phyloP scores from a whole-genome alignment of 148 eudicot genomes.

The Rhododendron molle region DNA sequence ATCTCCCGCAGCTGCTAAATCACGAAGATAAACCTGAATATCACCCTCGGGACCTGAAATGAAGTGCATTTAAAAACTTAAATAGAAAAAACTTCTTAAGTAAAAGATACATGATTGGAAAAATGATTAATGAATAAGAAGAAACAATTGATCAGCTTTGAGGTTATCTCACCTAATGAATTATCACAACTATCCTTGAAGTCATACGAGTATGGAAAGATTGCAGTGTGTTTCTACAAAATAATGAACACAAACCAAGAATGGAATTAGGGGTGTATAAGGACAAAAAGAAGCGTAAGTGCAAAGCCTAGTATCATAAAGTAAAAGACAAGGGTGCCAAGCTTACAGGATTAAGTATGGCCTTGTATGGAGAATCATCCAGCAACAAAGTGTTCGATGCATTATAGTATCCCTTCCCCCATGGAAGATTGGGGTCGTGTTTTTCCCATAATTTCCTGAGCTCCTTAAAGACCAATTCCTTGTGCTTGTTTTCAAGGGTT shows the following conservation, averaged over 20 bases:
- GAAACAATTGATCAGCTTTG: background rate
- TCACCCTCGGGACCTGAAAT: conserved; percentile 74
- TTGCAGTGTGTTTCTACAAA: conserved; percentile 62
- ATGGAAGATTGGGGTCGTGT: conserved; percentile 42
- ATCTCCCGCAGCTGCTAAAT: conserved; percentile 49
- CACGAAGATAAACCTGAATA: conserved; percentile 66
- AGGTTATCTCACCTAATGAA: conserved; percentile 55
- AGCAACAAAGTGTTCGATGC: conserved; percentile 79
- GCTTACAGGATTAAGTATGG: conserved; percentile 89
- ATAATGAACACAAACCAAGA: background rate
- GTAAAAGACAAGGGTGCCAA: conserved; percentile 1
- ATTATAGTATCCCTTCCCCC: conserved; percentile 64
- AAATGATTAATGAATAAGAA: background rate
- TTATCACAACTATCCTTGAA: conserved; percentile 56
- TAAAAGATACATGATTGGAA: background rate
- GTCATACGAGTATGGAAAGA: conserved; percentile 66
- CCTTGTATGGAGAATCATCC: conserved; percentile 98
- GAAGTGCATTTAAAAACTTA: background rate
- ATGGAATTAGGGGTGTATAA: background rate
- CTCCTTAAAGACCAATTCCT: conserved; percentile 81
- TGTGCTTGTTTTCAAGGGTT: conserved; percentile 74
- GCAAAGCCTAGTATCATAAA: background rate
- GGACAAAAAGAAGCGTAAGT: background rate
- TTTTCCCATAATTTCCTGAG: conserved; percentile 72
- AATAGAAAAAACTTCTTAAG: background rate